Evolutionary conservation across 805 yeast genomes (phyloP).

Genomic region (Zygoascus bituminiphila): DNA sequence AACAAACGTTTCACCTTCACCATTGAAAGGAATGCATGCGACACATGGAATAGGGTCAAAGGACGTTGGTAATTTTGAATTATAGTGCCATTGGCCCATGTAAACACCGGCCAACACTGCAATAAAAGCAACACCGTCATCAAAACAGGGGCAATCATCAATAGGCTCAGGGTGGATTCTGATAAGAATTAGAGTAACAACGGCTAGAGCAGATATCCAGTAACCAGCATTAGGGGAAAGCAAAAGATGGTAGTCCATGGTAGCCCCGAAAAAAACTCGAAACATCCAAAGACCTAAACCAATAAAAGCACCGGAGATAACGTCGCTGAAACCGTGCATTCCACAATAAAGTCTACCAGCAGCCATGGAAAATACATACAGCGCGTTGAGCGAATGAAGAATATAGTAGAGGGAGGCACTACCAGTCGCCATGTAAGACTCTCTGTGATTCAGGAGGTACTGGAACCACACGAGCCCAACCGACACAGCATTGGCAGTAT

Average conservation of each 20-base stretch:
- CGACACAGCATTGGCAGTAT: constrained; percentile 88
- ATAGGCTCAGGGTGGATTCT: constrained; percentile 74
- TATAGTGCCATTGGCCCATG: constrained; percentile 43
- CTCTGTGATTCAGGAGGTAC: constrained; percentile 6
- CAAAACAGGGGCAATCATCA: constrained; percentile 94
- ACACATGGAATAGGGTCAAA: neutral
- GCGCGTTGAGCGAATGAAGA: constrained; percentile 11
- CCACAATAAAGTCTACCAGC: constrained; percentile 89
- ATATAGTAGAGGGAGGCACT: constrained; percentile 5
- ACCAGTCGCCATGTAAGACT: constrained; percentile 1
- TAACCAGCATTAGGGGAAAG: constrained; percentile 3
- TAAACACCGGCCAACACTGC: constrained; percentile 82
- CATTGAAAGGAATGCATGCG: constrained; percentile 17
- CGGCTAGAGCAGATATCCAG: neutral
- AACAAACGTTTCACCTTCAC: constrained; percentile 11
- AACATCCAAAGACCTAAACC: constrained; percentile 50
- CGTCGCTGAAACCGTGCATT: constrained; percentile 90
- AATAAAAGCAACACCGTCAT: constrained; percentile 86
- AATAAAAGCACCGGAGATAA: constrained; percentile 52
- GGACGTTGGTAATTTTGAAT: constrained; percentile 4
- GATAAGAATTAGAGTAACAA: constrained; percentile 31
- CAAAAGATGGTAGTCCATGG: constrained; percentile 40
- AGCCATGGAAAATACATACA: constrained; percentile 58
- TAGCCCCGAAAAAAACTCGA: constrained; percentile 35
- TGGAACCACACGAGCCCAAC: constrained; percentile 49